These are phyloP conservation scores for Dispira simplex DNA, from an alignment of 192 early-diverging fungal genomes.

Conservation along the genomic window DNA sequence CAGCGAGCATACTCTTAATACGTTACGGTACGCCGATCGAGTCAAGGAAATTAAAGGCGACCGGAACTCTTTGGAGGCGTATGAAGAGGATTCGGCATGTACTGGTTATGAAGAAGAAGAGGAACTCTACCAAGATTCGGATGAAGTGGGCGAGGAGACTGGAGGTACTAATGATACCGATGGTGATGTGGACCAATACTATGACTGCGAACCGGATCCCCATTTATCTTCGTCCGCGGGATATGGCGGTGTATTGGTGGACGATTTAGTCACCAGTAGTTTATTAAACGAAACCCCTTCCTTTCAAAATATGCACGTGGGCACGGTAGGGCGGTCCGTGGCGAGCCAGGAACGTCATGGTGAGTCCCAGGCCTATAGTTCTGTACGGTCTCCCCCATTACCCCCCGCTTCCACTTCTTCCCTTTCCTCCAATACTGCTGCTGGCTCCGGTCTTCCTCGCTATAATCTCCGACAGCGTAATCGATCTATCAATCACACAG, in stretches of 20 bases:
- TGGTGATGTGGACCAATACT: background rate
- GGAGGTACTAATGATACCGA: background rate
- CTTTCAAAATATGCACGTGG: background rate
- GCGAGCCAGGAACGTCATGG: too few relatives aligned
- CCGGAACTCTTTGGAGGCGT: constrained; percentile 16
- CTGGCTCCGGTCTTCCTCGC: too few relatives aligned
- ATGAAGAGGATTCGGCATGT: constrained; percentile 27
- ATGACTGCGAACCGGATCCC: constrained; percentile 6
- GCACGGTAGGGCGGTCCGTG: too few relatives aligned
- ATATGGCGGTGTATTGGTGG: background rate
- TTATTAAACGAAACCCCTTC: background rate
- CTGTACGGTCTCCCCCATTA: too few relatives aligned
- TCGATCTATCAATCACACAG: too few relatives aligned
- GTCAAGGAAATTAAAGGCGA: constrained; percentile 32
- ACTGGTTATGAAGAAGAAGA: constrained; percentile 13
- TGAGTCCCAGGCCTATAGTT: too few relatives aligned
- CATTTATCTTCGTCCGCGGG: too few relatives aligned
- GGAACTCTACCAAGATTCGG: constrained; percentile 2
- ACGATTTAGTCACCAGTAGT: background rate
- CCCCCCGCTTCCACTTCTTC: too few relatives aligned
- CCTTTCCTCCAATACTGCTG: too few relatives aligned
- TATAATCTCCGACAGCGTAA: too few relatives aligned
- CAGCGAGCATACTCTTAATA: constrained; percentile 93
- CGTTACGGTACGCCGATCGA: constrained; percentile 90
- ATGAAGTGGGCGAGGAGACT: background rate